Evolutionary conservation across 495 filamentous ascomycete genomes (phyloP).

Genomic region (Pseudevernia furfuracea): DNA sequence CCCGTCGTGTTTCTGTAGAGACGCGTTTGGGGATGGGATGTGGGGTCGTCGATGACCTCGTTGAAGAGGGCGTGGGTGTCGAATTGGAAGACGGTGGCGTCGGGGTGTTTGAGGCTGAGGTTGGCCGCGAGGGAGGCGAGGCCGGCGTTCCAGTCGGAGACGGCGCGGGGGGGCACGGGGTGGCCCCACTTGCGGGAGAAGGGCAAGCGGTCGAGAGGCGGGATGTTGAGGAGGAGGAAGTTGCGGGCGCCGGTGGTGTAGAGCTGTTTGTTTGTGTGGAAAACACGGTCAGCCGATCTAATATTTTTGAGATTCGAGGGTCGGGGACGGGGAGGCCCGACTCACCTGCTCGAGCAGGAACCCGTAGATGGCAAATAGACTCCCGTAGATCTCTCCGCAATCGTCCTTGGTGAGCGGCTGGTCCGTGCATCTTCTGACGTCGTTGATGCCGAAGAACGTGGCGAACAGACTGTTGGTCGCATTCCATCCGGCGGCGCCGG

Average conservation of each 20-base stretch:
- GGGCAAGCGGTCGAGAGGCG: constrained; percentile 49
- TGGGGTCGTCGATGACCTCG: background rate
- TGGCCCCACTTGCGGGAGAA: constrained; percentile 5
- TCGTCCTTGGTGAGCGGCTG: background rate
- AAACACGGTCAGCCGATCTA: too few relatives aligned
- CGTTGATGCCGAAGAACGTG: constrained; percentile 22
- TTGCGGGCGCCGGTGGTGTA: constrained; percentile 60
- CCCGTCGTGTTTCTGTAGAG: background rate
- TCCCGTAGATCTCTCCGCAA: background rate
- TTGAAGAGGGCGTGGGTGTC: constrained; percentile 11
- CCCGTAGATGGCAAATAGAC: constrained; percentile 10
- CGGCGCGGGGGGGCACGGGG: background rate
- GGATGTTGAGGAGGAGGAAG: constrained; percentile 64
- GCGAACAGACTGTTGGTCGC: constrained; percentile 13
- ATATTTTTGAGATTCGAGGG: too few relatives aligned
- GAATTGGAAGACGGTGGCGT: constrained; percentile 7
- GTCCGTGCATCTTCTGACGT: constrained; percentile 3
- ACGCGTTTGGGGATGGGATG: background rate
- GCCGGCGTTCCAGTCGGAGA: constrained; percentile 1
- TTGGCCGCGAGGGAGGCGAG: background rate
- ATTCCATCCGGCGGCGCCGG: constrained; percentile 5
- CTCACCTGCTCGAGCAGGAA: constrained; percentile 6
- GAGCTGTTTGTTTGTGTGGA: too few relatives aligned
- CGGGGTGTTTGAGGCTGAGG: background rate
- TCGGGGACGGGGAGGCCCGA: too few relatives aligned